A percentile compares a stretch with the other conserved stretches of the same genome.
These are phyloP conservation scores for Sarocladium kiliense DNA, from an alignment of 2,329 filamentous ascomycete species.

Conservation along the genomic window DNA sequence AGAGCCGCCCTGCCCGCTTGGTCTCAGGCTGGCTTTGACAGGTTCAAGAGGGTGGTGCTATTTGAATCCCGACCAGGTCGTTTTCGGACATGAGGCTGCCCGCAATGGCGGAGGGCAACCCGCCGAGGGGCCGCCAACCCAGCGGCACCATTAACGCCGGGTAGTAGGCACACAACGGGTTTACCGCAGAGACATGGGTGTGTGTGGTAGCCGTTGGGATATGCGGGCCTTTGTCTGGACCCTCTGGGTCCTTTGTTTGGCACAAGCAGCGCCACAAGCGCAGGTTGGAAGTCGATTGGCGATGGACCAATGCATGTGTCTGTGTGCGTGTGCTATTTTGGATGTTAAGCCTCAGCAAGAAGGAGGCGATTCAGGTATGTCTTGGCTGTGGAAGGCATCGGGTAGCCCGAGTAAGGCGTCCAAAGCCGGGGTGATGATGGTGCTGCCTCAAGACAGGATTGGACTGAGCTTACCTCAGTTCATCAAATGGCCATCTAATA, in stretches of 20 bases:
- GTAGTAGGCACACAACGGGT: background rate
- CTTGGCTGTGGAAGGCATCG: background rate
- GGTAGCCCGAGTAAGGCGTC: background rate
- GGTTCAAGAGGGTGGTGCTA: background rate
- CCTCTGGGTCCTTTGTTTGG: background rate
- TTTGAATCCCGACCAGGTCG: background rate
- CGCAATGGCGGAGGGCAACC: background rate
- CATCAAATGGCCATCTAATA: too few species aligned
- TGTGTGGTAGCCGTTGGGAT: background rate
- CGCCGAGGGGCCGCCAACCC: background rate
- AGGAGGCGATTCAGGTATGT: constrained; percentile 1
- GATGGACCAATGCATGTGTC: background rate
- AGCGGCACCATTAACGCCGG: background rate
- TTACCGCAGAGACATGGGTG: background rate
- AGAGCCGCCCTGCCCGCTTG: background rate
- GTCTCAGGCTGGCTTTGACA: background rate
- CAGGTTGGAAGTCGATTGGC: background rate
- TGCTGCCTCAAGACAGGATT: background rate
- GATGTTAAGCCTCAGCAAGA: background rate
- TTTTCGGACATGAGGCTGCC: background rate
- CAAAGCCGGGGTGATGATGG: background rate
- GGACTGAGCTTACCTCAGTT: background rate
- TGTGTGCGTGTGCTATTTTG: background rate
- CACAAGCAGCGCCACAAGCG: background rate
- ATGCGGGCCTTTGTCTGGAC: background rate